A percentile compares a stretch with the other conserved stretches of the same genome.
Conservation (phyloP, 169 alveolate genomes). For the Blepharisma undulans region DNA sequence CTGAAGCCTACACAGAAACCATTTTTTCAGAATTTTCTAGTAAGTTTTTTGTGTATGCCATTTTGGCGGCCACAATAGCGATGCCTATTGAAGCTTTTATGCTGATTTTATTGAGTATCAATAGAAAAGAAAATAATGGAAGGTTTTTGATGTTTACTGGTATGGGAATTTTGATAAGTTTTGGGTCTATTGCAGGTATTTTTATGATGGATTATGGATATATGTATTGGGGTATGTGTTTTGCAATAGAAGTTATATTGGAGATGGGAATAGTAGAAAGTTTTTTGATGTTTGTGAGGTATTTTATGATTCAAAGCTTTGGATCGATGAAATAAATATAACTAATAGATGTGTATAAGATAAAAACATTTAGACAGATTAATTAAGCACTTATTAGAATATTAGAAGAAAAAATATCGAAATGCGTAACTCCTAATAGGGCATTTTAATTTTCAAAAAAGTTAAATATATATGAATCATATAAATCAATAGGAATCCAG, state of each 20-base stretch:
- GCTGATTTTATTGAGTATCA: background rate
- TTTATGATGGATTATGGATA: background rate
- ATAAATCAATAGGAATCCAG: too few species aligned
- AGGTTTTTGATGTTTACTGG: background rate
- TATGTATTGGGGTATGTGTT: background rate
- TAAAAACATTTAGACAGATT: background rate
- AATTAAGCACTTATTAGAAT: background rate
- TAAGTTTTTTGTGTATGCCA: background rate
- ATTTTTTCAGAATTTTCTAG: background rate
- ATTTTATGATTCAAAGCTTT: background rate
- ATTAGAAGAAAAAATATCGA: background rate
- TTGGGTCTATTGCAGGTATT: background rate
- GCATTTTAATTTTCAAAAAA: background rate
- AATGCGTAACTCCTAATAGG: background rate
- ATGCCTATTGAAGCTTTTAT: background rate
- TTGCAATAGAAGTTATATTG: background rate
- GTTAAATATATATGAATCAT: too few species aligned
- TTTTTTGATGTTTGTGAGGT: background rate
- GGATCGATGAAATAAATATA: background rate
- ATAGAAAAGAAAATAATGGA: background rate
- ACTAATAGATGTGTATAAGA: background rate
- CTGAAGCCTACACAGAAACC: background rate
- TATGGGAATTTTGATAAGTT: background rate
- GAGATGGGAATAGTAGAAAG: background rate
- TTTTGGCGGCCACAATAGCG: background rate